Evolutionary conservation across 2,329 filamentous ascomycete genomes (phyloP).

Genomic region (Didymella segeticola): DNA sequence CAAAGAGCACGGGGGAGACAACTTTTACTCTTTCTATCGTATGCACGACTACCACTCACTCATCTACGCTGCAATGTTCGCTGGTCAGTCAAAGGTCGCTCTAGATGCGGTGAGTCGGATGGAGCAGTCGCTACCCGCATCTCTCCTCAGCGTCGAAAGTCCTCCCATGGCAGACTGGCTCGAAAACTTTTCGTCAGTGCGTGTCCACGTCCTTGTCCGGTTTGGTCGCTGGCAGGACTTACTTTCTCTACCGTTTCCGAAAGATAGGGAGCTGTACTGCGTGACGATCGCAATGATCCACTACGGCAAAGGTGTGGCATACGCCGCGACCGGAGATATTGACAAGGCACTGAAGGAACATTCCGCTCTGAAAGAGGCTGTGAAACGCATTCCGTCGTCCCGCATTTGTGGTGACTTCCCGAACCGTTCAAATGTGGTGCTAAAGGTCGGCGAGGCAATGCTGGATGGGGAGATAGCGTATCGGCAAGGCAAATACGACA

Average conservation of each 20-base stretch:
- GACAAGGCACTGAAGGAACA: slow-evolving; percentile 62
- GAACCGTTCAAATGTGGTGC: slow-evolving; percentile 68
- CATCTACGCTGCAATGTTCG: slow-evolving; percentile 80
- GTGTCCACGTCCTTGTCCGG: slow-evolving; percentile 72
- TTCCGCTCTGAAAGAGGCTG: slow-evolving; percentile 59
- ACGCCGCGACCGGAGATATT: slow-evolving; percentile 64
- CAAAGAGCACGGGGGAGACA: slow-evolving; percentile 63
- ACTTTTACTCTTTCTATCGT: slow-evolving; percentile 80
- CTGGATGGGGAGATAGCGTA: slow-evolving; percentile 78
- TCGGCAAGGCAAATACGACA: slow-evolving; percentile 63
- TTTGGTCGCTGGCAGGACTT: slow-evolving; percentile 77
- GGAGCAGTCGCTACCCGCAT: slow-evolving; percentile 68
- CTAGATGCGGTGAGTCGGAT: slow-evolving; percentile 66
- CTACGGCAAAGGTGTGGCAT: slow-evolving; percentile 73
- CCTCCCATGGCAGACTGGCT: slow-evolving; percentile 83
- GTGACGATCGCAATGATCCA: slow-evolving; percentile 71
- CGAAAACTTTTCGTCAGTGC: slow-evolving; percentile 72
- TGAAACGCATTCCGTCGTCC: slow-evolving; percentile 61
- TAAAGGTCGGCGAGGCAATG: slow-evolving; percentile 68
- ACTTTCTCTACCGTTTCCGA: slow-evolving; percentile 62
- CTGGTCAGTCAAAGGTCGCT: slow-evolving; percentile 68
- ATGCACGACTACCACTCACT: slow-evolving; percentile 77
- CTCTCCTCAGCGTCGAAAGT: slow-evolving; percentile 67
- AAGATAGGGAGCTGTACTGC: slow-evolving; percentile 68
- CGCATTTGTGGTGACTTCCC: slow-evolving; percentile 70